phyloP scores from a whole-genome alignment of 306 rosid genomes.

The Sicyos baderoa region DNA sequence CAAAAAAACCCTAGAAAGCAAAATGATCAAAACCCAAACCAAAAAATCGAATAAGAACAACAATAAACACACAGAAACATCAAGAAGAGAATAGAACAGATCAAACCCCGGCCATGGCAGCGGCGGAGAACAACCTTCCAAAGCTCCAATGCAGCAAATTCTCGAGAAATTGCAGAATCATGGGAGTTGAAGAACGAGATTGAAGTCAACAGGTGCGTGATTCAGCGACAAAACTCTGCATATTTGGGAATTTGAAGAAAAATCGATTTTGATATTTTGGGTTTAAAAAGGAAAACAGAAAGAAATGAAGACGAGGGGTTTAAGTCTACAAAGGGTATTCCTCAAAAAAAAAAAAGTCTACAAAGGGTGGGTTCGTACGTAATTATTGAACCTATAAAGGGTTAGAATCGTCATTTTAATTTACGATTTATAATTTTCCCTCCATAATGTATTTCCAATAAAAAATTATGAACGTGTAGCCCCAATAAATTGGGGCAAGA shows the following conservation, averaged over 20 bases:
- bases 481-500: too few relatives aligned
- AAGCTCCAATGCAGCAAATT: conserved; percentile 62
- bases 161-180: conserved; percentile 23
- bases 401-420: neutral
- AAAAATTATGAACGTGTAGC: too few relatives aligned
- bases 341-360: too few relatives aligned
- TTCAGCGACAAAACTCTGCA: conserved; percentile 21
- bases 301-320: conserved; percentile 12
- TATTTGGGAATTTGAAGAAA: conserved; percentile 14
- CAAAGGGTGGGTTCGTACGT: conserved; percentile 5
- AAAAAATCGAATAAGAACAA: neutral
- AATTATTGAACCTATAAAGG: neutral
- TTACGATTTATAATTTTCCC: conserved; percentile 23
- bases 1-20: conserved; percentile 13
- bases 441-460: conserved; percentile 23
- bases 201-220: conserved; percentile 11
- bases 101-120: conserved; percentile 21
- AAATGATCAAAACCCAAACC: conserved; percentile 6
- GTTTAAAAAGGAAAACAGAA: neutral
- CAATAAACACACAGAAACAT: neutral
- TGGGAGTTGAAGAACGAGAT: conserved; percentile 15
- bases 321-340: too few relatives aligned
- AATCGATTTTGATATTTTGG: neutral
- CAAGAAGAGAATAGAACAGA: conserved; percentile 21
- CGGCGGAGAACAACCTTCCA: conserved; percentile 34